Percentiles rank a stretch among this genome's conserved stretches.
These are phyloP conservation scores for Ramichloridium luteum DNA, from an alignment of 2,329 filamentous ascomycete genomes.

Conservation along the genomic window DNA sequence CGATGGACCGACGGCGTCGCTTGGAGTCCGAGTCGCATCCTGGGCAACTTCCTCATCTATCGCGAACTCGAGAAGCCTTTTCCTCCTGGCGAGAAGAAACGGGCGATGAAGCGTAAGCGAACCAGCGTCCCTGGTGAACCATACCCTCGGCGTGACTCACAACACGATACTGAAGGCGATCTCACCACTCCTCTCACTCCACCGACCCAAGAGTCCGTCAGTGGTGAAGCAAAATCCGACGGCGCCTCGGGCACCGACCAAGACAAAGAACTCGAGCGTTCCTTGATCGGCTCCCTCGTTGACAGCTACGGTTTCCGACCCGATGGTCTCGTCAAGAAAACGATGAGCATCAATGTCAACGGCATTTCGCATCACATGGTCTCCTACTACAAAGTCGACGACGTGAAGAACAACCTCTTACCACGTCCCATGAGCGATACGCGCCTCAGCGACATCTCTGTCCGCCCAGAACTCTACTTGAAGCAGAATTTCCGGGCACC, in stretches of 20 bases:
- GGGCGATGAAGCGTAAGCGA: constrained; percentile 59
- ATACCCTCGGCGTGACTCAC: constrained; percentile 31
- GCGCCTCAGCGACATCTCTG: constrained; percentile 23
- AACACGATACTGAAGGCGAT: constrained; percentile 21
- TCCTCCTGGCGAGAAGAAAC: constrained; percentile 72
- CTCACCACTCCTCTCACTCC: constrained; percentile 23
- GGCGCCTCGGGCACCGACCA: constrained; percentile 19
- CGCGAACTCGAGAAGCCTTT: constrained; percentile 69
- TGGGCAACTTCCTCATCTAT: constrained; percentile 77
- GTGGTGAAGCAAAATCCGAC: constrained; percentile 19
- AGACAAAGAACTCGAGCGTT: constrained; percentile 41
- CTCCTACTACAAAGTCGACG: constrained; percentile 74
- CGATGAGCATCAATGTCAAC: constrained; percentile 65
- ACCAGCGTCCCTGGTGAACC: constrained; percentile 41
- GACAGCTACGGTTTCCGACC: constrained; percentile 82
- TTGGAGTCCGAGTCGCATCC: constrained; percentile 80
- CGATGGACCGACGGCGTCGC: constrained; percentile 85
- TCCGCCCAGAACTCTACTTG: constrained; percentile 26
- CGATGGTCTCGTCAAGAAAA: constrained; percentile 80
- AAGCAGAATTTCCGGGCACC: constrained; percentile 30
- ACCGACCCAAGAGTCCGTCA: constrained; percentile 15
- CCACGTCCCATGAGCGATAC: constrained; percentile 46
- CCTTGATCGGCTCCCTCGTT: constrained; percentile 69
- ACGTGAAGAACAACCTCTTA: constrained; percentile 54
- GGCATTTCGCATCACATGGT: constrained; percentile 75